Evolutionary conservation across 805 yeast species (phyloP), one percentile per base, ranked within the genome.

Genomic region (Wickerhamiella sergipiensis): DNA sequence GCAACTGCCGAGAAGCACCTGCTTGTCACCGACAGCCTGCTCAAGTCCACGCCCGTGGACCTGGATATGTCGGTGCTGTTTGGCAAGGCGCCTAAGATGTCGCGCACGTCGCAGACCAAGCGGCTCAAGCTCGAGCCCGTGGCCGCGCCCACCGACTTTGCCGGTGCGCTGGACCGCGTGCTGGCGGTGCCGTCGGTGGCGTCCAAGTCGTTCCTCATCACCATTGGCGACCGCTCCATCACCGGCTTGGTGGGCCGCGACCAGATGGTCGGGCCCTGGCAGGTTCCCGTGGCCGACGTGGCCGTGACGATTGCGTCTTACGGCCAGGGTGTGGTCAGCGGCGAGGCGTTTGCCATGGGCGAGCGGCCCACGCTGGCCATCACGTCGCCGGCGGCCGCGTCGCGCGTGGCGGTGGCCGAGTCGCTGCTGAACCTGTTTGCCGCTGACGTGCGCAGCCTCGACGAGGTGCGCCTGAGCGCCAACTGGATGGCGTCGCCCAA

Each of bases 181-280:
- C 72, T 92, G 59, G 85, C 79, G 59, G 74, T 92, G 58, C 98
- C 98, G 26, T 71, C 96, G 6, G 98, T 92, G 48, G 98, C 95
- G 23, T 87, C 97, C 43, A 92, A 92, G 71, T 81, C 83, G 48
- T 92, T 92, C 74, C 74, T 92, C 63, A 85, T 92, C 64, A 92
- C 97, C n/a, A 92, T 92, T 64, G 98, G 96, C 68, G 98, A 92
- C 69, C 82, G 98, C 70, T 77, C 94, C n/a, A 92, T 92, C 55
- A 90, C 97, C 26, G 98, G 98, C 50, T 76, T 92, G 59, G 83
- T 92, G 55, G 97, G 94, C 62, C 81, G 98, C 66, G 98, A 92
- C 67, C 98, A 92, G 72, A 81, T 89, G 81, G 97, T 92, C 53
- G 98, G 98, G 40, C 97, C 97, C 64, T 92, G 97, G 97, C 99